Evolutionary conservation across 2,329 filamentous ascomycete genomes (phyloP).

Genomic region (Phaeosphaeriaceae sp.): DNA sequence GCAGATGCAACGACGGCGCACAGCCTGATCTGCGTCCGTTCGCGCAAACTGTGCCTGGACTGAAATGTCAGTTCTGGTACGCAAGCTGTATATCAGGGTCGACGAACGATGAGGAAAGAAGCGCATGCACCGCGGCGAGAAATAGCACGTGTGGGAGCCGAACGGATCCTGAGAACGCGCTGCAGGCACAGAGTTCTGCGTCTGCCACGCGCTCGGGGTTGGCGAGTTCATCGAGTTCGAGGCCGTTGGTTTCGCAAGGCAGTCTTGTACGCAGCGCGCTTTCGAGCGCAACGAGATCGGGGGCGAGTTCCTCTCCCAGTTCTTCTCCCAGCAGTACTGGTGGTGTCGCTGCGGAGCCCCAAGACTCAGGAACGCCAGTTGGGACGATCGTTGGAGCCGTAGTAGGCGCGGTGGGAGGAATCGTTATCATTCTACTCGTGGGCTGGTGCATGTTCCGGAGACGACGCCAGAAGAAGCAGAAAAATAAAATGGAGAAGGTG

Average conservation of each 20-base stretch:
- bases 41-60: background rate
- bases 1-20: background rate
- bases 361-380: background rate
- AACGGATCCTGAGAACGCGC: no score
- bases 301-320: no score
- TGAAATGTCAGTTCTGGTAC: background rate
- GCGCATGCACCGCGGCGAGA: background rate
- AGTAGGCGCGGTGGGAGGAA: background rate
- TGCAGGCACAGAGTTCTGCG: no score
- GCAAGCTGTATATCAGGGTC: background rate
- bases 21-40: background rate
- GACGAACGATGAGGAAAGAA: background rate
- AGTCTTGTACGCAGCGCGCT: no score
- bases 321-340: background rate
- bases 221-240: background rate
- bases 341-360: background rate
- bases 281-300: background rate
- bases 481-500: background rate
- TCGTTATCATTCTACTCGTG: background rate
- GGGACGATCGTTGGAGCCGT: background rate
- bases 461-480: background rate
- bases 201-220: no score
- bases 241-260: no score
- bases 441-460: background rate
- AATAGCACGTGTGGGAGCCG: background rate